phyloP scores from a whole-genome alignment of 805 yeast genomes.

The Kazachstania bromeliacearum region DNA sequence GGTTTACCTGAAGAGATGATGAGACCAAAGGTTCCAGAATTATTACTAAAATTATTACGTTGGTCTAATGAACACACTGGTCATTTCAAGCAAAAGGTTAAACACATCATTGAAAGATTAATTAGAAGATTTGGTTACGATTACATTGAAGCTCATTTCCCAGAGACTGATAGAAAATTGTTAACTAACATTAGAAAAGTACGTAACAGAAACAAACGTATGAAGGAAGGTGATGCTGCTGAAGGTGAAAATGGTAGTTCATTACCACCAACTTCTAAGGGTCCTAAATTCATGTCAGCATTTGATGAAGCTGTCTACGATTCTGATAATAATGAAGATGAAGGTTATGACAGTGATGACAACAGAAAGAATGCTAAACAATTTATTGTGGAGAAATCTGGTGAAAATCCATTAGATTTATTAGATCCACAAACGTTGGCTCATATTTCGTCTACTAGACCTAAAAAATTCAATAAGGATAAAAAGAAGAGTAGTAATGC shows the following conservation, averaged over 20 bases:
- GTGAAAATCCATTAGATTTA: slow-evolving; percentile 78
- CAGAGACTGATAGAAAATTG: slow-evolving; percentile 80
- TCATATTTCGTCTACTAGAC: slow-evolving; percentile 81
- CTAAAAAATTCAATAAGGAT: slow-evolving; percentile 45
- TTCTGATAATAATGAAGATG: slow-evolving; percentile 52
- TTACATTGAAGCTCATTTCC: slow-evolving; percentile 70
- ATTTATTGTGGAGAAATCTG: slow-evolving; percentile 59
- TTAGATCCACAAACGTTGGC: slow-evolving; percentile 78
- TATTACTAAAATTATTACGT: slow-evolving; percentile 65
- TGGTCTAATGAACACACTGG: slow-evolving; percentile 97
- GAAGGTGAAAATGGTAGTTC: slow-evolving; percentile 12
- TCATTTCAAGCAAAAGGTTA: slow-evolving; percentile 85
- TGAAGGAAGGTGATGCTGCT: slow-evolving; percentile 35
- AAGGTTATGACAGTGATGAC: slow-evolving; percentile 34
- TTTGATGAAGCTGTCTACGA: slow-evolving; percentile 89
- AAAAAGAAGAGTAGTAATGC: slow-evolving; percentile 28
- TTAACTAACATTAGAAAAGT: slow-evolving; percentile 78
- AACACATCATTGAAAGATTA: slow-evolving; percentile 85
- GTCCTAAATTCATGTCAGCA: slow-evolving; percentile 65
- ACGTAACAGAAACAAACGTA: slow-evolving; percentile 75
- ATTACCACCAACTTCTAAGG: slow-evolving; percentile 20
- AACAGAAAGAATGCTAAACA: slow-evolving; percentile 35
- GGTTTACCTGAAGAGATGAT: slow-evolving; percentile 73
- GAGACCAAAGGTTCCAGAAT: slow-evolving; percentile 50
- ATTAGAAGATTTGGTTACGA: slow-evolving; percentile 88